Base-by-base conservation (phyloP, 805 yeast species). In the Teunomyces atbi region DNA sequence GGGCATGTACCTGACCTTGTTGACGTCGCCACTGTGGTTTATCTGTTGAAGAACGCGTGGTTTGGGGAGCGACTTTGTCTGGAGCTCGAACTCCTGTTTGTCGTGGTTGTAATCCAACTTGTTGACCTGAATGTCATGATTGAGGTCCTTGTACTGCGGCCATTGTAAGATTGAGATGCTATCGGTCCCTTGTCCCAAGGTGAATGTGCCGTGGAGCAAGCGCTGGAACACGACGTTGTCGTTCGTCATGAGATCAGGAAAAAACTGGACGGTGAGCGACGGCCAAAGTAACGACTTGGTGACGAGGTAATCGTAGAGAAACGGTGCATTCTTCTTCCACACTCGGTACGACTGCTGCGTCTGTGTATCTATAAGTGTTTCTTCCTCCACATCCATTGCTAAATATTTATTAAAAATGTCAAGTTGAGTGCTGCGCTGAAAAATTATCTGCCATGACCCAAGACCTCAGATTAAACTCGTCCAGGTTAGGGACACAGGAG, bases 401-500 rank as follows among this genome's bases (percentile, higher is more conserved):
- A 23, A 23, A 21, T 23, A 11, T 18, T 30, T 43, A 16, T 11
- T 15, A 35, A 30, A 12, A 26, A 13, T 26, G 12, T 20, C 27
- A 21, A 15, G 35, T 7, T 27, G 18, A n/a, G 15, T 15, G 26
- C 13, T 6, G 13, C 27, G 27, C 19, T 36, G 39, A 36, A 36
- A 36, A 36, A 21, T 36, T 36, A 36, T 20, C 23, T 32, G 19
- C 38, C 23, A 49, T 49, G 53, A 36, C 54, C 4, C 53, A 49
- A 29, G 69, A 67, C n/a, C 60, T 71, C 45, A 46, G 82, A 37
- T 71, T 90, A 39, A 84, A 86, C 58, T 78, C 82, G 16, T 91
- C 97, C 12, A 85, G 86, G 56, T 73, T 92, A 41, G 98, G 98
- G 6, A 90, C 96, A 0, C 82, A 84, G 58, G 74, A 84, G 58